phyloP scores from a whole-genome alignment of 495 filamentous ascomycete genomes.

The Tuber umbilicatum region DNA sequence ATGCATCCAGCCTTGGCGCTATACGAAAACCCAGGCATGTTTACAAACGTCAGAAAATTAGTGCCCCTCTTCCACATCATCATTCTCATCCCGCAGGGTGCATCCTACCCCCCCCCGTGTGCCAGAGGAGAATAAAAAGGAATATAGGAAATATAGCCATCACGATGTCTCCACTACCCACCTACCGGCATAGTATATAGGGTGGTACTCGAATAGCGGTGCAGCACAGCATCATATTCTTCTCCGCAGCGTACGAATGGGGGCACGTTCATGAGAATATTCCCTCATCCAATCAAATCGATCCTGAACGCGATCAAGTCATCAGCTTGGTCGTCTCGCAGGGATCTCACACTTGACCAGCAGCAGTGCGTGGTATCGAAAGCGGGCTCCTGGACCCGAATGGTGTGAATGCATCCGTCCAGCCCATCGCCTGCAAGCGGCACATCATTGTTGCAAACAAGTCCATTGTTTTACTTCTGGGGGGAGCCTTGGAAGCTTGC shows the following conservation, averaged over 20 bases:
- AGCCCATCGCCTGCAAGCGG: not conserved
- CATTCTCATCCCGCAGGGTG: not conserved
- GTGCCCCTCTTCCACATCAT: slow-evolving; percentile 1
- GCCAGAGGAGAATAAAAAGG: not conserved
- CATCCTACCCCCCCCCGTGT: not conserved
- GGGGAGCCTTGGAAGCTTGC: not conserved
- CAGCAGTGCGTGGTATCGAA: not conserved
- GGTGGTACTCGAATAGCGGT: not conserved
- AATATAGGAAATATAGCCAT: not conserved
- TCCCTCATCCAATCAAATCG: not conserved
- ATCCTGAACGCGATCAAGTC: not conserved
- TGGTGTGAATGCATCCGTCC: not conserved
- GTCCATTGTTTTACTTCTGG: not conserved
- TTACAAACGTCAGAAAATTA: too few species aligned
- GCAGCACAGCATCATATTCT: not conserved
- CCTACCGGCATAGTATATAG: not conserved
- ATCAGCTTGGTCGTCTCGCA: not conserved
- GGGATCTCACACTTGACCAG: slow-evolving; percentile 1
- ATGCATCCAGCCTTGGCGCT: too few species aligned
- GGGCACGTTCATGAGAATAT: not conserved
- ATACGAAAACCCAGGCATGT: too few species aligned
- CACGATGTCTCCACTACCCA: not conserved
- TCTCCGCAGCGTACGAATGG: not conserved
- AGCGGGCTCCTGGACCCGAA: not conserved
- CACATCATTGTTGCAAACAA: not conserved